Percentiles rank a stretch among this genome's conserved stretches.
phyloP scores from a whole-genome alignment of 176 grass and related monocot species.

The Triticum timopheevii region DNA sequence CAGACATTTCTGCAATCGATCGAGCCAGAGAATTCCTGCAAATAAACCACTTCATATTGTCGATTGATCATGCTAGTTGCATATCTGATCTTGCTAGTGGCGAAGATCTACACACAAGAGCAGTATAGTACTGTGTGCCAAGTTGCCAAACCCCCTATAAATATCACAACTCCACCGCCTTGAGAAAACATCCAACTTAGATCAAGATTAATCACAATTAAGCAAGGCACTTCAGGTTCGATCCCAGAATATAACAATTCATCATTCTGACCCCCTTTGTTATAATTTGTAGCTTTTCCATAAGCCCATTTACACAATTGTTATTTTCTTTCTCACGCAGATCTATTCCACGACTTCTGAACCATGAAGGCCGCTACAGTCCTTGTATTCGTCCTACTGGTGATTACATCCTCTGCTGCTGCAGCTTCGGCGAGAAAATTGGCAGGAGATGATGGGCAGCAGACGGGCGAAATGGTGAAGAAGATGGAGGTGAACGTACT shows the following conservation, averaged over 20 bases:
- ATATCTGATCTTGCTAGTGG: no score
- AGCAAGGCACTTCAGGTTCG: background rate
- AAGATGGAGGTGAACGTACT: background rate
- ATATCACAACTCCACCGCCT: background rate
- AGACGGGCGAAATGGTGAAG: background rate
- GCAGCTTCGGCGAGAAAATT: conserved; percentile 4
- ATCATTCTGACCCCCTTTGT: background rate
- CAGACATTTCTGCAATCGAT: no score
- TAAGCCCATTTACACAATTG: no score
- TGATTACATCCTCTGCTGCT: background rate
- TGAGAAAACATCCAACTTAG: background rate
- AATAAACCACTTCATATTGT: no score
- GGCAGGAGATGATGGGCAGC: background rate
- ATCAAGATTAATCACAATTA: background rate
- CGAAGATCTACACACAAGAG: no score
- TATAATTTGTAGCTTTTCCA: no score
- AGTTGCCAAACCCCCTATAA: conserved; percentile 16
- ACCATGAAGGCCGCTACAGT: conserved; percentile 16
- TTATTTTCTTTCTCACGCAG: no score
- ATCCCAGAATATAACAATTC: background rate
- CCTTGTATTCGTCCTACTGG: background rate
- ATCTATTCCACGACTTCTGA: background rate
- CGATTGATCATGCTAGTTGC: no score
- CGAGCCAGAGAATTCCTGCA: no score
- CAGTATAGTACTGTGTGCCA: background rate